Base-by-base conservation (phyloP, 106 monocot species). In the Apostasia ramifera region DNA sequence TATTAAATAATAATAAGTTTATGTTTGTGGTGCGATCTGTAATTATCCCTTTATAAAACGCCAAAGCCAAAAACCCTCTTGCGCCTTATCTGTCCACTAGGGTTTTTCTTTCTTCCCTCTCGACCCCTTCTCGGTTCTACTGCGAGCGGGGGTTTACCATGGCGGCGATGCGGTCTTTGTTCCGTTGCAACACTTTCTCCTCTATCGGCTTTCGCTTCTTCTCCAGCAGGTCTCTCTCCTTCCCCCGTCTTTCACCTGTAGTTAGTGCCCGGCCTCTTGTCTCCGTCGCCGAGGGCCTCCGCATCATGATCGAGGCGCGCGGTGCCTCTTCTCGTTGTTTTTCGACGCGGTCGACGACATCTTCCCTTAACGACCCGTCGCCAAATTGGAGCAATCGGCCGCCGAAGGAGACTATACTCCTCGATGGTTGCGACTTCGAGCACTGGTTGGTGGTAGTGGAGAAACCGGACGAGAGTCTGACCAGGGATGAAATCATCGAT, bases 391-490 rank as follows among this genome's bases (percentile, higher is more conserved):
- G 91, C 85, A 91, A 91, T 61, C 76, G 94, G 14, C 94, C 94
- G 1, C 94, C 94, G 14, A 95, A 95, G 73, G 94, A 95, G 78
- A 95, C 94, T 9, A 95, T 95, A 57, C 74, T 95, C 10, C 81
- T 95, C 49, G 94, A 95, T 10, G 94, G 94, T 1, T 95, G 94
- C 65, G 94, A 95, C 71, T 95, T 95, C 74, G 94, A 95, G 81
- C 94, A 95, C 78, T 95, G 94, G 94, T 85, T 95, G 43, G 83
- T 91, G 43, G 91, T 95, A 47, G 38, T 95, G 66, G 94, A 95
- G 46, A 85, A 83, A 13, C 91, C 94, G n/a, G 85, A 91, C 8
- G 80, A 81, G 49, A 75, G 66, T 26, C 8, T 66, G 15, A 85
- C 94, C 9, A 76, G 94, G 14, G 94, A 95, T 39, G 85, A 91